Evolutionary conservation across 768 basidiomycete genomes (phyloP).

Genomic region (Lepiota subincarnata): DNA sequence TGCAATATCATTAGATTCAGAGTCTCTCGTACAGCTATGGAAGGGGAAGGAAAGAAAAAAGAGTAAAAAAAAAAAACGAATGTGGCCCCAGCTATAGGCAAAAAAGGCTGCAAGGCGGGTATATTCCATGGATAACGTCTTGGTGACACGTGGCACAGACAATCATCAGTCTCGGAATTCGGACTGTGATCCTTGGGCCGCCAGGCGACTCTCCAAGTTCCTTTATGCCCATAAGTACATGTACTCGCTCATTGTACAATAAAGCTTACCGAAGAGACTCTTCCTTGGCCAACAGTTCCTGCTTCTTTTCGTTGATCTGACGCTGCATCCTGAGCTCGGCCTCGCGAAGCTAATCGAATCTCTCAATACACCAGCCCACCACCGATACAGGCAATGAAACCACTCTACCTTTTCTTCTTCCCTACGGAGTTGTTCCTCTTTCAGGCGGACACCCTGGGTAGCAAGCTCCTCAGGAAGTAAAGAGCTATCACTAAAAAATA

Average conservation of each 20-base stretch:
- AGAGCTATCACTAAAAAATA: conserved; percentile 73
- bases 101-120: conserved; percentile 19
- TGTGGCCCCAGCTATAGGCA: not conserved
- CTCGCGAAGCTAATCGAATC: conserved; percentile 70
- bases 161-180: conserved; percentile 67
- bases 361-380: conserved; percentile 12
- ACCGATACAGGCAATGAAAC: not conserved
- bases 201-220: conserved; percentile 87
- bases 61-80: conserved; percentile 1
- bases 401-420: conserved; percentile 87
- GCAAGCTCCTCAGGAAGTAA: conserved; percentile 96
- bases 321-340: conserved; percentile 97
- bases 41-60: not conserved
- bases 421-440: conserved; percentile 95
- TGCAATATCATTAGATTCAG: conserved; percentile 7
- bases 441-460: conserved; percentile 93
- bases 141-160: conserved; percentile 6
- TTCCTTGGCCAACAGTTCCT: conserved; percentile 94
- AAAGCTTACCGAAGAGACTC: conserved; percentile 75
- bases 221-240: conserved; percentile 28
- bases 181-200: conserved; percentile 79
- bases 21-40: conserved; percentile 3
- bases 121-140: conserved; percentile 16
- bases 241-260: too few relatives aligned
- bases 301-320: conserved; percentile 96